phyloP scores from a whole-genome alignment of 2,329 filamentous ascomycete genomes.

The Colletotrichum musicola region DNA sequence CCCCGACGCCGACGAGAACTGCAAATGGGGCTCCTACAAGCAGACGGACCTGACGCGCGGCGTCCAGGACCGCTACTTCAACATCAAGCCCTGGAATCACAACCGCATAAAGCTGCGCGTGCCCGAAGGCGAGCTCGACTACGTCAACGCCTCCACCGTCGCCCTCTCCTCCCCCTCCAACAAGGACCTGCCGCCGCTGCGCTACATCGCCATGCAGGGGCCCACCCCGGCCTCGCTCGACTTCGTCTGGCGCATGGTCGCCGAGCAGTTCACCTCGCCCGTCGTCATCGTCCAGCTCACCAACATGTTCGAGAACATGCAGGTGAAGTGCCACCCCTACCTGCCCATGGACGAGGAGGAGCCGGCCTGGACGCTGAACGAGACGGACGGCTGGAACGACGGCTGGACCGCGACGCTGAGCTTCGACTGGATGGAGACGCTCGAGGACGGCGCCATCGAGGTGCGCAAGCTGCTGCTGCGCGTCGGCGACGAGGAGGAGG shows the following conservation, averaged over 20 bases:
- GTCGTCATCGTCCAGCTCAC: conserved; percentile 96
- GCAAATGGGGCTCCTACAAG: conserved; percentile 51
- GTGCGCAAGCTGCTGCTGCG: conserved; percentile 78
- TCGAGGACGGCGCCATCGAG: conserved; percentile 71
- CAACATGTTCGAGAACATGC: conserved; percentile 81
- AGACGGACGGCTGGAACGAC: conserved; percentile 73
- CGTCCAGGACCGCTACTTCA: conserved; percentile 83
- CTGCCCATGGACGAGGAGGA: conserved; percentile 74
- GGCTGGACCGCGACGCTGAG: conserved; percentile 77
- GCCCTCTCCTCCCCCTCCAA: conserved; percentile 61
- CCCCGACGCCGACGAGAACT: conserved; percentile 50
- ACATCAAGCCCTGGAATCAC: conserved; percentile 90
- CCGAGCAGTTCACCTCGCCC: conserved; percentile 77
- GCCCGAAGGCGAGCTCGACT: conserved; percentile 78
- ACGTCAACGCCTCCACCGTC: conserved; percentile 86
- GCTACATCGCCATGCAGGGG: conserved; percentile 94
- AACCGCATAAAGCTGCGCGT: conserved; percentile 88
- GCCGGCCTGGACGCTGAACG: conserved; percentile 69
- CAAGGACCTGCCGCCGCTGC: conserved; percentile 54
- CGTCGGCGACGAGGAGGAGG: conserved; percentile 57
- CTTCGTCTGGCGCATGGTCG: conserved; percentile 97
- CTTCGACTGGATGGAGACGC: conserved; percentile 72
- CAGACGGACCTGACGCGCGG: conserved; percentile 49
- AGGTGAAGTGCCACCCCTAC: conserved; percentile 91
- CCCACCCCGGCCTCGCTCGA: conserved; percentile 81